Evolutionary conservation across 2,329 filamentous ascomycete species (phyloP), one percentile per base, ranked within the genome.

Genomic region (Aspergillus pseudoglaucus): DNA sequence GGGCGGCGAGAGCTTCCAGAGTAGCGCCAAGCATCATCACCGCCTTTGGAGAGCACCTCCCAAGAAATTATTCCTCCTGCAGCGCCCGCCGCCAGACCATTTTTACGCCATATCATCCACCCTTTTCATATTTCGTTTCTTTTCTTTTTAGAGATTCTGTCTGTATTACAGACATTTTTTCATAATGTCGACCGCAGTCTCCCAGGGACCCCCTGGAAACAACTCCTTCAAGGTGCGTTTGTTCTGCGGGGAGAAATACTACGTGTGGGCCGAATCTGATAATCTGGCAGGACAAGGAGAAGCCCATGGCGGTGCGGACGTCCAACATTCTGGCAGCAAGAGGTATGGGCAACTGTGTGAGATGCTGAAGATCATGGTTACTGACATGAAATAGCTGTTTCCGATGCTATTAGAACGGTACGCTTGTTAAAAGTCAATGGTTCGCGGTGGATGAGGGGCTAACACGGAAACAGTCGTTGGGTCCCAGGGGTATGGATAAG

Each of bases 401-500:
- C 93, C 69, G 93, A 98, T 81, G 93, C 93, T 59, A 94, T 98
- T 69, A 82, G 93, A 78, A 97, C 91, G 58, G 77, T 81, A 76
- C 60, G 74, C 51, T 46, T 51, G 35, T 10, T 41, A 15, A 42
- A 27, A 40, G 42, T 25, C n/a, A 15, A 33, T 27, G 18, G 50
- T 51, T 48, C 23, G 48, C 52, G 48, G 42, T 45, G 53, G 51
- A 64, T 65, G 64, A 67, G 67, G 63, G 66, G 62, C 69, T 70
- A 70, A 70, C 62, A 58, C 51, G 53, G 44, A 49, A 54, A 56
- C 61, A 80, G 69, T 97, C 93, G 53, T 80, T 98, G 59, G 93
- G 93, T 56, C 93, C 93, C 57, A 84, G 93, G 72, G 93, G 93
- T 67, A 96, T 96, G 90, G 90, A 96, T 77, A 96, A 96, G 79